phyloP scores from a whole-genome alignment of 768 basidiomycete species.

The Tricholoma saponaceum region DNA sequence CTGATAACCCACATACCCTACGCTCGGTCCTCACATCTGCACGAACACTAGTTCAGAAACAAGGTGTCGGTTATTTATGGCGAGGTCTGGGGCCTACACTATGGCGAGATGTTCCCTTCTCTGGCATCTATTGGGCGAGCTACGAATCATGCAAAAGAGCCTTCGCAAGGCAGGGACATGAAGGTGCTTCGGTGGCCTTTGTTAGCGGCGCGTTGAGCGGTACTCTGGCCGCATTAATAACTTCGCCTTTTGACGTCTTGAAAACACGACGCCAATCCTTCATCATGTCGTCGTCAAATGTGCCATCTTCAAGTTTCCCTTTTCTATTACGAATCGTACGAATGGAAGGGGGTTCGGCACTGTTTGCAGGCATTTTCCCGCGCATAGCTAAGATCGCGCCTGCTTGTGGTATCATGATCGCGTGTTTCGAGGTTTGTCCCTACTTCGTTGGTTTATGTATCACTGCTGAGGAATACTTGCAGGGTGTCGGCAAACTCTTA shows the following conservation, averaged over 20 bases:
- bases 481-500: conserved; percentile 62
- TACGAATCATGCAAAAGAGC: conserved; percentile 80
- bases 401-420: conserved; percentile 98
- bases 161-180: conserved; percentile 48
- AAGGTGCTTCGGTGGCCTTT: conserved; percentile 73
- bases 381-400: conserved; percentile 95
- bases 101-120: conserved; percentile 98
- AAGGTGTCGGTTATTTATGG: conserved; percentile 78
- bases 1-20: conserved; percentile 70
- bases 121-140: conserved; percentile 94
- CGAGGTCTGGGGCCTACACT: conserved; percentile 87
- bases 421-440: conserved; percentile 79
- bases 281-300: conserved; percentile 53
- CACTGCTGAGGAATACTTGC: conserved; percentile 7
- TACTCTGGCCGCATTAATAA: conserved; percentile 78
- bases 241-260: conserved; percentile 94
- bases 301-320: conserved; percentile 48
- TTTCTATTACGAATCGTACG: conserved; percentile 66
- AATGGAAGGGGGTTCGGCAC: conserved; percentile 72
- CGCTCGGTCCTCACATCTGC: conserved; percentile 68
- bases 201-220: conserved; percentile 89
- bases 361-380: conserved; percentile 84
- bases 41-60: conserved; percentile 48
- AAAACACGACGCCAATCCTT: conserved; percentile 92
- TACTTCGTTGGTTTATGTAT: not conserved